Percentiles rank a stretch among this genome's conserved stretches.
These are phyloP conservation scores for Phytopythium cucurbitacearum DNA, from an alignment of 352 stramenopile species.

Conservation along the genomic window DNA sequence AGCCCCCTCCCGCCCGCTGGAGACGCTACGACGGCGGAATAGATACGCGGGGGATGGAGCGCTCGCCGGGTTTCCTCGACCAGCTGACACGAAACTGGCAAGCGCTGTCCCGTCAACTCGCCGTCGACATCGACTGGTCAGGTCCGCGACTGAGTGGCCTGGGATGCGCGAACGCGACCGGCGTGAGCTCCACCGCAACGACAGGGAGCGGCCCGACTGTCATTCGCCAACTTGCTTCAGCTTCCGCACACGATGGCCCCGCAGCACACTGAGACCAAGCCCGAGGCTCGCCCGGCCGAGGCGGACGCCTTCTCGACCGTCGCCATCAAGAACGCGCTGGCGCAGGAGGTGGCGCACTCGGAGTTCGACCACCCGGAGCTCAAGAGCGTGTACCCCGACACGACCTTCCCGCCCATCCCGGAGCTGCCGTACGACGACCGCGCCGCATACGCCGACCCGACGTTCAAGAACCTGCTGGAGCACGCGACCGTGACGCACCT, in stretches of 20 bases:
- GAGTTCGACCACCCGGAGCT: constrained; percentile 20
- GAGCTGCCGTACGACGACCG: constrained; percentile 23
- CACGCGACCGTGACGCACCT: constrained; percentile 14
- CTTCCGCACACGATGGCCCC: constrained; percentile 10
- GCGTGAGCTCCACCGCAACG: too few species aligned
- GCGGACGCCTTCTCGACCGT: not conserved
- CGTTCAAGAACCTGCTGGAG: constrained; percentile 25
- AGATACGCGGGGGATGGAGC: not conserved
- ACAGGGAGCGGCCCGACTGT: not conserved
- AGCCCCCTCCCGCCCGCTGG: too few species aligned
- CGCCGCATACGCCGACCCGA: constrained; percentile 23
- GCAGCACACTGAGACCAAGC: constrained; percentile 16
- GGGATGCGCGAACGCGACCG: too few species aligned
- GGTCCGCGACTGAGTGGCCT: not conserved
- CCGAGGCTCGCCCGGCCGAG: constrained; percentile 2
- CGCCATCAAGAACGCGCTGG: constrained; percentile 22
- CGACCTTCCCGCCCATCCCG: constrained; percentile 26
- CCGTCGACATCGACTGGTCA: not conserved
- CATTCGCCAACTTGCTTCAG: constrained; percentile 4
- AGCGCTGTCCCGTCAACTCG: not conserved
- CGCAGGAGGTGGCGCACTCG: constrained; percentile 11
- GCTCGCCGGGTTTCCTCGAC: not conserved
- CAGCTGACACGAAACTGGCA: not conserved
- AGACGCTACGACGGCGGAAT: constrained; percentile 1
- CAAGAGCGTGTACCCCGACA: constrained; percentile 18